These are phyloP conservation scores for Sporisorium exsertum DNA, from an alignment of 1,284 basidiomycete species.

Conservation along the genomic window DNA sequence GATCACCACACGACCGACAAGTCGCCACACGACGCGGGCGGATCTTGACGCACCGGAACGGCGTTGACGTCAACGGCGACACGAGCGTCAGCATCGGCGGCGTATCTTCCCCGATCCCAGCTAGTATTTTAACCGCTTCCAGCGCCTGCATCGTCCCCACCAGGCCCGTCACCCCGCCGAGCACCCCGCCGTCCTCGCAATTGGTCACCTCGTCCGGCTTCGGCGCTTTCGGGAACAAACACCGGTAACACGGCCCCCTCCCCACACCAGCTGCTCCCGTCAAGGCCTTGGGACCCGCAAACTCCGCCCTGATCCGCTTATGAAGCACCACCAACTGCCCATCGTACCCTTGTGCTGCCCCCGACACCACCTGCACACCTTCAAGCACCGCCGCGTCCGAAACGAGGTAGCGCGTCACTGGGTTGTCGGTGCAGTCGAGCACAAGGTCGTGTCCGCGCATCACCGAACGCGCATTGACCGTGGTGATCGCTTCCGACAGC, in stretches of 20 bases:
- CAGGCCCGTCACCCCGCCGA: constrained; percentile 89
- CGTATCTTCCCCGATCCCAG: constrained; percentile 58
- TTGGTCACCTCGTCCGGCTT: constrained; percentile 70
- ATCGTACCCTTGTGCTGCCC: constrained; percentile 90
- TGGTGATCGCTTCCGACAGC: constrained; percentile 28
- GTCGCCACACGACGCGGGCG: constrained; percentile 70
- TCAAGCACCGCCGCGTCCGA: constrained; percentile 87
- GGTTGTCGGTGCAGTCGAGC: constrained; percentile 95
- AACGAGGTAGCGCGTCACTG: constrained; percentile 89
- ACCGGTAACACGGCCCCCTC: constrained; percentile 90
- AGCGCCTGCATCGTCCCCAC: constrained; percentile 92
- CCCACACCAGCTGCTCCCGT: not conserved
- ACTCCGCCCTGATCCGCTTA: constrained; percentile 40
- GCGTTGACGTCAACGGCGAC: constrained; percentile 77
- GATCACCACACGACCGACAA: constrained; percentile 63
- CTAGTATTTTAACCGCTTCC: constrained; percentile 80
- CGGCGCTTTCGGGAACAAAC: constrained; percentile 79
- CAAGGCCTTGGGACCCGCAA: constrained; percentile 20
- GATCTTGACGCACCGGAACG: constrained; percentile 85
- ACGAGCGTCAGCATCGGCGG: constrained; percentile 78
- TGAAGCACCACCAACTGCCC: constrained; percentile 78
- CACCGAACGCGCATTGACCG: constrained; percentile 53
- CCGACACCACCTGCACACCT: constrained; percentile 84
- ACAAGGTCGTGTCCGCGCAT: constrained; percentile 75
- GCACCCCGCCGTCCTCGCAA: constrained; percentile 90